A percentile compares a stretch with the other conserved stretches of the same genome.
Evolutionary conservation across 345 rosid species (phyloP).

Genomic region (Toxicodendron radicans): DNA sequence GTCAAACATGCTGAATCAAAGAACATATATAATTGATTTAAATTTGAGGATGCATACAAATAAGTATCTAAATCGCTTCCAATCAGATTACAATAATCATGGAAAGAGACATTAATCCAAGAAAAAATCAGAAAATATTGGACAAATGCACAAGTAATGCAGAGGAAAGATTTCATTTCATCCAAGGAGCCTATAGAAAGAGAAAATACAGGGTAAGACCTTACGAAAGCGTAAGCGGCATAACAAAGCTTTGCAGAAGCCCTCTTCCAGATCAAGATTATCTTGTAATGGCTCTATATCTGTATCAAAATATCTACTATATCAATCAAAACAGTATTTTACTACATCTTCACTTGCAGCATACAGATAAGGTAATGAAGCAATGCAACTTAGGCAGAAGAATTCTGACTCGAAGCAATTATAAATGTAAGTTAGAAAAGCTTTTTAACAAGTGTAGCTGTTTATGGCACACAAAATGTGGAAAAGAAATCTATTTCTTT

Average conservation of each 20-base stretch:
- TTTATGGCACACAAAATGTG: background rate
- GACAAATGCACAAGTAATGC: slow-evolving; percentile 13
- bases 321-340: slow-evolving; percentile 12
- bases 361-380: background rate
- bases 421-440: background rate
- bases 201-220: slow-evolving; percentile 76
- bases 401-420: background rate
- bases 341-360: background rate
- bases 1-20: background rate
- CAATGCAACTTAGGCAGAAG: slow-evolving; percentile 3
- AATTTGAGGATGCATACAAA: background rate
- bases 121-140: background rate
- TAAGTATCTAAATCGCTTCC: background rate
- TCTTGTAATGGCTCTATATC: slow-evolving; percentile 84
- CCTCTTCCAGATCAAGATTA: slow-evolving; percentile 72
- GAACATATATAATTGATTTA: background rate
- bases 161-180: slow-evolving; percentile 7
- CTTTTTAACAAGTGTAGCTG: background rate
- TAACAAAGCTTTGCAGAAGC: slow-evolving; percentile 83
- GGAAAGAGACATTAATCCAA: slow-evolving; percentile 10
- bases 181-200: slow-evolving; percentile 19
- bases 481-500: background rate
- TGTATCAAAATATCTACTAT: slow-evolving; percentile 36
- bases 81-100: background rate
- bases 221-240: slow-evolving; percentile 99